Base-by-base conservation (phyloP, 805 yeast species). In the Metschnikowia chrysomelidarum region DNA sequence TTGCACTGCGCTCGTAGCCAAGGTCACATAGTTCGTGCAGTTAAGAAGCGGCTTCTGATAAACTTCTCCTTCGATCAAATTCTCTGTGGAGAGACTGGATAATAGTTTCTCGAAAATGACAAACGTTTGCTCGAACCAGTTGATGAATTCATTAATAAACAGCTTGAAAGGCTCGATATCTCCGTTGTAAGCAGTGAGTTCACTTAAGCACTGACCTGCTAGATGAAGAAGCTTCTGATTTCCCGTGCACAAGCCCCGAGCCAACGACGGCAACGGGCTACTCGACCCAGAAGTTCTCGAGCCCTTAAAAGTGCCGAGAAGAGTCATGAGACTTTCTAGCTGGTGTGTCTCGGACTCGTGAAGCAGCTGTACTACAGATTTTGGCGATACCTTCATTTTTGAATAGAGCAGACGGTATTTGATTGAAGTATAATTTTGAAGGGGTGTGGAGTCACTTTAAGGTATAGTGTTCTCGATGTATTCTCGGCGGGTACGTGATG, bases 161-260 rank as follows among this genome's bases (percentile, higher is more conserved):
- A 41, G 36, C 40, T 67, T 67, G 53, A 64, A 56, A 9, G 46
- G 38, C 13, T 55, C 61, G 26, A 52, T 46, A 11, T 40, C 38
- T 11, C 30, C 27, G 18, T 22, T 19, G 2, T 38, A 27, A 14
- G 46, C 40, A 7, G 18, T 20, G 19, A 49, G 23, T 12, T 50
- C 57, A 6, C 30, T 35, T 15, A 47, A 19, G 22, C 47, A 39
- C 14, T 8, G 36, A 23, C 46, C 41, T n/a, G 60, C 31, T 2
- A 53, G 17, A 8, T 49, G 25, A 10, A 62, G 36, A 26, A 64
- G 51, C 37, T 54, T 56, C 19, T 53, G 36, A 47, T 66, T 67
- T 38, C 59, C 60, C 23, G 73, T 67, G 49, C 60, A 60, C 24
- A 67, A 49, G 2, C 72, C 73, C 29, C 73, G 49, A 5, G 61